Base-by-base conservation (phyloP, 352 stramenopile species). In the Plasmopara muralis region DNA sequence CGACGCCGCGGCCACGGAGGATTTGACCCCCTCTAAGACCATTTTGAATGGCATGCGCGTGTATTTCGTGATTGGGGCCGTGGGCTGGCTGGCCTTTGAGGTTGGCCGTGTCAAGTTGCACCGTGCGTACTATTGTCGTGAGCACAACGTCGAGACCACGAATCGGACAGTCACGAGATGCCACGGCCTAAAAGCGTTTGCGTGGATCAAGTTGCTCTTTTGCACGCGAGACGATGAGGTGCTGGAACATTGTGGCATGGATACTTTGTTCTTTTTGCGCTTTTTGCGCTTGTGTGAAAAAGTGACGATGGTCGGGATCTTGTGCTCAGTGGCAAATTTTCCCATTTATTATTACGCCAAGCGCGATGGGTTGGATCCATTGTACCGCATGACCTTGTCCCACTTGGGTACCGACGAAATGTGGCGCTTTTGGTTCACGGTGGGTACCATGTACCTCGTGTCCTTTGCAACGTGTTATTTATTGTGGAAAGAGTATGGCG, bases 241-340 rank as follows among this genome's bases (percentile, higher is more conserved):
- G 3, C 60, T 90, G 34, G 67, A 85, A 50, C 58, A 69, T 13
- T 90, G 82, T 49, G 82, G 82, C 7, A 74, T 93, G 55, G 79
- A 90, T 57, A 88, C 82, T 52, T 68, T 93, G 28, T 87, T 89
- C 55, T 87, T 88, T 30, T 53, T 93, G 33, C 82, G 82, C 20
- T 89, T 93, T 38, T 9, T 90, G 50, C 55, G 74, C 6, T 43
- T 93, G 4, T 82, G 75, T 44, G 72, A 88, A 43, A 93, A 93
- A 50, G 57, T 93, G 4, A 77, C 82, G 33, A 58, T 53, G 6
- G 65, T 85, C 31, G 70, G 64, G 8, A 61, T 93, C 3, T 1
- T 82, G 20, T 60, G 87, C 40, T 89, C 79, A n/a, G 65, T 46
- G 5, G 74, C 60, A 35, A 72, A 82, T 33, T 93, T 93, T 57